A percentile compares a stretch with the other conserved stretches of the same genome.
These are phyloP conservation scores for Cnidoscolus chayamansa DNA, from an alignment of 441 rosid species.

Conservation along the genomic window DNA sequence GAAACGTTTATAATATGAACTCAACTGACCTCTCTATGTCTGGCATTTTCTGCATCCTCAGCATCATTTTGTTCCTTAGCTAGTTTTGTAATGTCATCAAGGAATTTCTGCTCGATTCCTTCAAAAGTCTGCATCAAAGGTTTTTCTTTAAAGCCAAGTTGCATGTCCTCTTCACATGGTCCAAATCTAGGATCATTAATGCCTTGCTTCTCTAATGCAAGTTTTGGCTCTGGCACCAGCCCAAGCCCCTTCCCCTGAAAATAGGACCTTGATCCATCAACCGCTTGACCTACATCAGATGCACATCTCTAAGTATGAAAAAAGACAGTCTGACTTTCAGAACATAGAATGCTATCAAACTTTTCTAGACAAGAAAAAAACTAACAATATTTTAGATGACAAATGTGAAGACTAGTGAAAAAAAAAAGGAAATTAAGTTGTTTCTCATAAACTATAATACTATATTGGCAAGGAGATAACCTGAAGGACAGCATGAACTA, in stretches of 20 bases:
- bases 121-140: conserved; percentile 22
- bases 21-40: conserved; percentile 34
- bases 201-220: conserved; percentile 48
- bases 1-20: not conserved
- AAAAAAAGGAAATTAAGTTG: not conserved
- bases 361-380: not conserved
- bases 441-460: not conserved
- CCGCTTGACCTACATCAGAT: conserved; percentile 58
- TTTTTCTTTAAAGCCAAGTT: conserved; percentile 25
- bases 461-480: no score
- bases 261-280: conserved; percentile 58
- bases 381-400: not conserved
- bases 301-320: conserved; percentile 3
- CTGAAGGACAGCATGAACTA: not conserved
- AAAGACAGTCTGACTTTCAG: not conserved
- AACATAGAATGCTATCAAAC: conserved; percentile 3
- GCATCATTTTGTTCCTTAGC: conserved; percentile 31
- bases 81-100: conserved; percentile 27
- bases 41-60: conserved; percentile 32
- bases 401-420: not conserved
- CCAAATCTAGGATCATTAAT: conserved; percentile 49
- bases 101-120: conserved; percentile 30
- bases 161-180: conserved; percentile 37
- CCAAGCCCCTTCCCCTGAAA: conserved; percentile 47
- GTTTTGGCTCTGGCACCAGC: conserved; percentile 41